Base-by-base conservation (phyloP, 495 filamentous ascomycete species). In the Hypoxylon fuscum region DNA sequence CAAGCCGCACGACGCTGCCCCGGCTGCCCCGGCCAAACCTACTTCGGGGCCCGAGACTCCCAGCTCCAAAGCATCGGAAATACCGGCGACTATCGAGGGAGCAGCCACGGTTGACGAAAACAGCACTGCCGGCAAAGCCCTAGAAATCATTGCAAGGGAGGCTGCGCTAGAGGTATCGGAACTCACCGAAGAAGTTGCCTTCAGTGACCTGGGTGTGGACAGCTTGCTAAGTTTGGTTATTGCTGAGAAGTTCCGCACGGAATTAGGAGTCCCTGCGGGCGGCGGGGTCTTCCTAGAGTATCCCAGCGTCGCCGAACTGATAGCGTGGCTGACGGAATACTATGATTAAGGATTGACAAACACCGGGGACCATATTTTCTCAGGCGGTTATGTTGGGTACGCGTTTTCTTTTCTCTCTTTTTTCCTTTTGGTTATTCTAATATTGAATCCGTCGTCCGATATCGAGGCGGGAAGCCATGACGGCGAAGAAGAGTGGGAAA, bases 61-160 rank as follows among this genome's bases (percentile, higher is more conserved):
- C 27, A 31, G 27, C 27, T 31, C 27, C 27, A 31, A 31, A 31
- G 27, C 27, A 31, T 10, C 10, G 27, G 27, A 31, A 31, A 31
- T 10, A 34, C 31, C 31, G n/a, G 8, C 31, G n/a, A 11, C 31
- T 2, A 34, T 12, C 2, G 31, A 3, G n/a, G 31, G 3, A 34
- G 31, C 31, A 34, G 31, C 31, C 31, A 11, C 10, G 3, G n/a
- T 31, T 31, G 8, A 34, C 31, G 8, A 34, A 10, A 10, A 42
- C 18, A 42, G 40, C 17, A 22, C 3, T 5, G 40, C 45, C 32
- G 22, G 38, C 37, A 53, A 60, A 53, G 81, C 79, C 29, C 72
- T 86, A 17, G 63, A 62, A 3, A 81, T 87, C 32, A 70, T 87
- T 29, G 80, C 82, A 12, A 73, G 74, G 27, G 83, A 86, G 59